phyloP scores from a whole-genome alignment of 352 stramenopile genomes.

The Pythium pyrilobum region DNA sequence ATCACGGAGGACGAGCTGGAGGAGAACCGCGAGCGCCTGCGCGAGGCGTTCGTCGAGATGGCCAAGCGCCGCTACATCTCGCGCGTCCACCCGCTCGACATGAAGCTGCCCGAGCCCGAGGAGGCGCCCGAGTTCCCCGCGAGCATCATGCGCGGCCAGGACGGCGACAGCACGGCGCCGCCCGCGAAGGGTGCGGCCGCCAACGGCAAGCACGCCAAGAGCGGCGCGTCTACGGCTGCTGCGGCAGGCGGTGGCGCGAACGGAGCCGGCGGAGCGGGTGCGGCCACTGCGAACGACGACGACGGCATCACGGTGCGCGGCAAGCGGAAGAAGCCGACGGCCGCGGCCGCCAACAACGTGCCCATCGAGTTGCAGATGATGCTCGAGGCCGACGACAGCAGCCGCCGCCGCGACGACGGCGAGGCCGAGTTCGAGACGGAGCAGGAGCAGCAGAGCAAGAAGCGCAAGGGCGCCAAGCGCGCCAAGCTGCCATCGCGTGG shows the following conservation, averaged over 20 bases:
- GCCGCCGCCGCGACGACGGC: constrained; percentile 28
- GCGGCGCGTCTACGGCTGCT: background rate
- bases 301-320: constrained; percentile 73
- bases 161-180: constrained; percentile 18
- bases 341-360: constrained; percentile 32
- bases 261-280: background rate
- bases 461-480: constrained; percentile 65
- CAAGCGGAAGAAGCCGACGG: constrained; percentile 55
- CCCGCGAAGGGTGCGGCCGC: background rate
- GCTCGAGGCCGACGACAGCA: constrained; percentile 63
- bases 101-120: constrained; percentile 60
- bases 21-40: constrained; percentile 49
- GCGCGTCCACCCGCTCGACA: constrained; percentile 76
- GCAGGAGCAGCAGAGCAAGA: constrained; percentile 41
- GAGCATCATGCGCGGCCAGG: constrained; percentile 55
- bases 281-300: constrained; percentile 10
- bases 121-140: constrained; percentile 52
- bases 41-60: constrained; percentile 80
- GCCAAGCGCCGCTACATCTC: constrained; percentile 86
- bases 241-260: constrained; percentile 13
- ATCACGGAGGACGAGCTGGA: constrained; percentile 73
- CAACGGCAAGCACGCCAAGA: constrained; percentile 22
- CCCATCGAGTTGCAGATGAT: constrained; percentile 86
- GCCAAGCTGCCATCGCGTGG: constrained; percentile 74
- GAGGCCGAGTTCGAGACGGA: constrained; percentile 66